Conservation (phyloP, 257 asterid genomes). For the Prunella vulgaris region DNA sequence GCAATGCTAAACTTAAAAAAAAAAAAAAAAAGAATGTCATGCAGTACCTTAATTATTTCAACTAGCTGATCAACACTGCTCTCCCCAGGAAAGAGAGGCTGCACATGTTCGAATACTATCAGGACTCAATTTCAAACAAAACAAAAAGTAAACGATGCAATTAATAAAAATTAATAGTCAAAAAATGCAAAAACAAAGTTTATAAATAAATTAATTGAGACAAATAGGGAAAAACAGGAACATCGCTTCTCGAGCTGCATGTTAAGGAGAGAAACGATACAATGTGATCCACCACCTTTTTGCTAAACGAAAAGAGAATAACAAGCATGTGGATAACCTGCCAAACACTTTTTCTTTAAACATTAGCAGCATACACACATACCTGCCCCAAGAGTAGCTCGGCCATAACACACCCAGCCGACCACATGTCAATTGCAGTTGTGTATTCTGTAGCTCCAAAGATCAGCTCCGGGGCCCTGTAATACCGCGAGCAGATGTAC, state of each 20-base stretch:
- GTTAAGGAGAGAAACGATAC: not conserved
- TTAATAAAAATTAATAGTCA: not conserved
- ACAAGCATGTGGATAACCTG: not conserved
- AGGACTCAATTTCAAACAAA: not conserved
- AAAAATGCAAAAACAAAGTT: not conserved
- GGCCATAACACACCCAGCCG: conserved; percentile 94
- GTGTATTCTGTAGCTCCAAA: conserved; percentile 95
- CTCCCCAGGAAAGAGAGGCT: conserved; percentile 97
- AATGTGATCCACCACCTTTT: not conserved
- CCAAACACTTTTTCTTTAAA: not conserved
- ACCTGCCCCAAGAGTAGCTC: conserved; percentile 93
- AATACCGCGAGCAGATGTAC: conserved; percentile 91
- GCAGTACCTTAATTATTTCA: conserved; percentile 72
- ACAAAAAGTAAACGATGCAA: not conserved
- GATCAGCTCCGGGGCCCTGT: conserved; percentile 91
- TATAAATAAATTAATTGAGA: not conserved
- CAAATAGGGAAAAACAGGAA: not conserved
- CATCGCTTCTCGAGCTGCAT: not conserved
- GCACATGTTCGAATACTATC: conserved; percentile 19
- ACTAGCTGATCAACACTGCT: conserved; percentile 90
- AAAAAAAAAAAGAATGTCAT: not conserved
- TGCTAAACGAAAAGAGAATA: not conserved
- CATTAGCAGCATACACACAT: not conserved
- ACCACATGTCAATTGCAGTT: conserved; percentile 93
- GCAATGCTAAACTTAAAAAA: not conserved